Percentiles rank a stretch among this genome's conserved stretches.
Evolutionary conservation across 2,329 filamentous ascomycete genomes (phyloP).

Genomic region (Apiospora marii): DNA sequence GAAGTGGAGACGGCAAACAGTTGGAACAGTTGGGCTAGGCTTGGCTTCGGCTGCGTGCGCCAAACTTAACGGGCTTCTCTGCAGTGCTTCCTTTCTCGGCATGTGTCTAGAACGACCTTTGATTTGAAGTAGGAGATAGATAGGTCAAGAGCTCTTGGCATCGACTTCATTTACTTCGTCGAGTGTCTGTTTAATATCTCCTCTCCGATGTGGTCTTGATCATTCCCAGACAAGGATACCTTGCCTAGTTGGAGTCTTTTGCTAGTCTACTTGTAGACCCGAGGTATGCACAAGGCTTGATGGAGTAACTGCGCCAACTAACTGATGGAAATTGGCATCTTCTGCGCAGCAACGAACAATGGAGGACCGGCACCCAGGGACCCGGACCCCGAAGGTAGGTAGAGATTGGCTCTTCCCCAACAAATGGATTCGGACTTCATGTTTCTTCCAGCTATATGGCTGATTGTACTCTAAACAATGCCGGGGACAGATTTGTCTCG

Average conservation of each 20-base stretch:
- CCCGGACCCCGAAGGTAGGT: too few relatives aligned
- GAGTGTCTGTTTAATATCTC: background rate
- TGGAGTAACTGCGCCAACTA: background rate
- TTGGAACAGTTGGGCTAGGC: background rate
- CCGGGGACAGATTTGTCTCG: background rate
- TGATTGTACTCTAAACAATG: background rate
- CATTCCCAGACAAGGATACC: background rate
- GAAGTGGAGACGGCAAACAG: background rate
- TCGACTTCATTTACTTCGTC: background rate
- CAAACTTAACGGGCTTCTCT: background rate
- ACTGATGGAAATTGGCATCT: background rate
- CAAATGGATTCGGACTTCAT: too few relatives aligned
- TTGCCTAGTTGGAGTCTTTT: background rate
- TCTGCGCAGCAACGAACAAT: background rate
- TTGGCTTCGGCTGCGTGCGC: conserved; percentile 2
- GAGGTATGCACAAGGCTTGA: background rate
- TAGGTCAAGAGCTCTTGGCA: background rate
- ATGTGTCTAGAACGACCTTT: background rate
- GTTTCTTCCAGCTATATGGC: background rate
- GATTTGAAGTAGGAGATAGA: background rate
- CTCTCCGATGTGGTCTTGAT: background rate
- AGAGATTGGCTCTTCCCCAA: too few relatives aligned
- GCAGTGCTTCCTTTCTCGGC: background rate
- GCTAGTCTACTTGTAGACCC: too few relatives aligned
- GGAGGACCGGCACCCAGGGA: too few relatives aligned